Conservation (phyloP, 2,329 filamentous ascomycete genomes). For the Colletotrichum agaves region DNA sequence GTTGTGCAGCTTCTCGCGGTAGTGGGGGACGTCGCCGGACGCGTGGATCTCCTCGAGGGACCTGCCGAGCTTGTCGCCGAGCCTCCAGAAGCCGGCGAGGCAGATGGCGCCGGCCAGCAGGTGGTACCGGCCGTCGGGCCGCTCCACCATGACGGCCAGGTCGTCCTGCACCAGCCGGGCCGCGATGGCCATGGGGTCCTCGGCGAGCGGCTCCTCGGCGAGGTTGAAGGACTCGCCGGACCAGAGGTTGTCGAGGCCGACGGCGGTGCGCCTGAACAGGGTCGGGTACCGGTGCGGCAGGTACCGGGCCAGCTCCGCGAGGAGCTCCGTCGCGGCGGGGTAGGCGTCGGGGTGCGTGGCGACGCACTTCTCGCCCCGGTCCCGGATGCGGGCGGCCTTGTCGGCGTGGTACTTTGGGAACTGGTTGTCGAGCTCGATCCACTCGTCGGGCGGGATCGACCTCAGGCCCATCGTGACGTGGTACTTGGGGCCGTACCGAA, state of each 20-base stretch:
- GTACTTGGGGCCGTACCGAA: constrained; percentile 81
- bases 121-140: constrained; percentile 81
- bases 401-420: constrained; percentile 78
- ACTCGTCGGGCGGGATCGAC: constrained; percentile 75
- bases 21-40: constrained; percentile 79
- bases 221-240: constrained; percentile 81
- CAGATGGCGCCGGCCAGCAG: constrained; percentile 81
- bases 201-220: constrained; percentile 68
- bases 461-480: constrained; percentile 82
- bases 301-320: constrained; percentile 78
- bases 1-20: constrained; percentile 75
- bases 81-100: constrained; percentile 84
- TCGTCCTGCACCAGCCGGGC: constrained; percentile 84
- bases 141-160: constrained; percentile 85
- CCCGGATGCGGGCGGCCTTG: constrained; percentile 74
- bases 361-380: constrained; percentile 75
- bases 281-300: constrained; percentile 80
- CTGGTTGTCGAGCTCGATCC: constrained; percentile 88
- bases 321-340: constrained; percentile 77
- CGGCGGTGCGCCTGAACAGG: constrained; percentile 71
- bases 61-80: constrained; percentile 86
- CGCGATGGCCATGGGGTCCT: constrained; percentile 82
- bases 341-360: constrained; percentile 76
- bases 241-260: constrained; percentile 76
- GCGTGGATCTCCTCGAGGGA: constrained; percentile 82